Base-by-base conservation (phyloP, 164 flowering plant genomes). In the Paratinospora sagittata region DNA sequence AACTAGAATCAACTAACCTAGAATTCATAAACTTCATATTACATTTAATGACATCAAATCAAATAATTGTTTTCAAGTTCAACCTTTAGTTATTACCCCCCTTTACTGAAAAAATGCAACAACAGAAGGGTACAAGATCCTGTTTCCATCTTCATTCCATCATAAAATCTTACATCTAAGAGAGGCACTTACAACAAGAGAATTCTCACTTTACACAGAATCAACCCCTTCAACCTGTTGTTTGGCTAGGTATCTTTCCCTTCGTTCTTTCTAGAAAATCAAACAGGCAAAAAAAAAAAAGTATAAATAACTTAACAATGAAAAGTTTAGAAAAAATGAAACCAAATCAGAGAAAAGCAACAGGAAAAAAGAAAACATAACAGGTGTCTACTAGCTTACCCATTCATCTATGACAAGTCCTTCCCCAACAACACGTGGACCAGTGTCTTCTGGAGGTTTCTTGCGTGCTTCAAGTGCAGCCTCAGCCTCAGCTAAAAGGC, bases 331-430 rank as follows among this genome's bases (percentile, higher is more conserved):
- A 49, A 30, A 36, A 30, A 37, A 16, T 52, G 27, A 60, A 41
- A 27, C 5, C n/a, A 55, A 41, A 30, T 16, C 41, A 47, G 63
- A 14, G 27, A 4, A 41, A 23, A 41, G 17, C 6, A 2, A 24
- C 6, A 43, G 6, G 43, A 67, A 1, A 27, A 37, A 39, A 39
- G 10, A 39, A 39, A 39, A 39, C 10, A 39, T 7, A 52, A 39
- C 58, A 52, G 21, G 3, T 8, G n/a, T 52, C 58, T 19, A 52
- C 16, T 10, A 70, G 74, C 76, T 82, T 73, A 88, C 96, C 93
- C 93, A 88, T 85, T 90, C 96, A 79, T 92, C 97, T 41, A 94
- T 94, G n/a, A 94, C 97, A 72, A 90, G 92, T 62, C 96, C 97
- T 82, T 94, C 97, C 27, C 97, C 98, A 66, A 87, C 86, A 71